Base-by-base conservation (phyloP, 2,329 filamentous ascomycete genomes). In the Epichloe festucae region DNA sequence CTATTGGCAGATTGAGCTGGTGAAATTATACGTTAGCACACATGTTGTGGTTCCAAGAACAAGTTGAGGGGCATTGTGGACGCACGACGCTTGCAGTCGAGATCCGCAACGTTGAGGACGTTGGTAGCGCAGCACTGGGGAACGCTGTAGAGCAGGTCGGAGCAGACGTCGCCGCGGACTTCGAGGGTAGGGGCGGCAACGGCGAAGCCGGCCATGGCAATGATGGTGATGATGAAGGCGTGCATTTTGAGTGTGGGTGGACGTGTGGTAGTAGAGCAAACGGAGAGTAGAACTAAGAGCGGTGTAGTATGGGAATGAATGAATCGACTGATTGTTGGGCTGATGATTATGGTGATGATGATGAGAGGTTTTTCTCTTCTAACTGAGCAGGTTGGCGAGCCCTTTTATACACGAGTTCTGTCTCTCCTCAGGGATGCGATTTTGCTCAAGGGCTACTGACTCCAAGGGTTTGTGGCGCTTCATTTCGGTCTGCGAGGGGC, bases 51-150 rank as follows among this genome's bases (percentile, higher is more conserved):
- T n/a, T 42, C 4, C 38, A 46, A 4, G 51, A 34, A 46, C 11
- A 44, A 34, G 44, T 35, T 34, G 15, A 27, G 27, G 19, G 8
- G 34, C 35, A 12, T n/a, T 19, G 23, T 15, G 11, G 1, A 54
- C 55, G 50, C 23, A 57, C 55, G 54, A 19, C 1, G 3, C 10
- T 39, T 15, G 50, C 55, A 57, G 38, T 54, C 49, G 17, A 57
- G 23, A 5, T 6, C 17, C 31, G 46, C 46, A n/a, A 54, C 5
- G 6, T 43, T 42, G 8, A 54, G 41, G 4, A 56, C 49, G 39
- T 57, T 35, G n/a, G 40, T 2, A 0, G 27, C 6, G 42, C 55
- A 57, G 51, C 55, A 57, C n/a, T 44, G 52, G 3, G 55, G 43
- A 12, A 40, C 38, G 8, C 34, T 34, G 44, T 57, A 55, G 31